These are phyloP conservation scores for Kwoniella shivajii DNA, from an alignment of 1,284 basidiomycete genomes.

Conservation along the genomic window DNA sequence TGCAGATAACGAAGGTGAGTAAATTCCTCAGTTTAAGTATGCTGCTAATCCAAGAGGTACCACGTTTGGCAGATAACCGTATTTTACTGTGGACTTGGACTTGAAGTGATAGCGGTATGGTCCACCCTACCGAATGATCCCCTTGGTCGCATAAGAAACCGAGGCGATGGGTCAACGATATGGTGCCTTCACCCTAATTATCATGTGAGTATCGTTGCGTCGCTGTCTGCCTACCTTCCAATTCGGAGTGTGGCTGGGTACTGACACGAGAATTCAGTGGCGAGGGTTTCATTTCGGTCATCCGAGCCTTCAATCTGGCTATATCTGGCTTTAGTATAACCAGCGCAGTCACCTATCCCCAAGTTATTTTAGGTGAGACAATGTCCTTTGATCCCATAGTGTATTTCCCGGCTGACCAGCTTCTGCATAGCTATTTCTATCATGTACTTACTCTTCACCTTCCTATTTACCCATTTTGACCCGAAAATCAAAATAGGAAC, in stretches of 20 bases:
- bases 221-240: too few species aligned
- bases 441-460: slow-evolving; percentile 34
- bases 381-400: too few species aligned
- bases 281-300: slow-evolving; percentile 35
- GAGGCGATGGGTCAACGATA: slow-evolving; percentile 23
- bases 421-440: slow-evolving; percentile 23
- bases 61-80: slow-evolving; percentile 26
- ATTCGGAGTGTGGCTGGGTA: neutral
- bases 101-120: slow-evolving; percentile 22
- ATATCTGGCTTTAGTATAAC: slow-evolving; percentile 26
- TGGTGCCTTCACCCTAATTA: slow-evolving; percentile 38
- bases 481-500: slow-evolving; percentile 15
- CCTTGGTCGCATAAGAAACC: neutral
- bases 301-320: slow-evolving; percentile 25
- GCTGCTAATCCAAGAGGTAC: neutral
- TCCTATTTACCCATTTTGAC: slow-evolving; percentile 34
- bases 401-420: neutral
- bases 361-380: slow-evolving; percentile 31
- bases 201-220: slow-evolving; percentile 32
- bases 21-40: neutral
- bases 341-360: slow-evolving; percentile 26
- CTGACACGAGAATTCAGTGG: slow-evolving; percentile 23
- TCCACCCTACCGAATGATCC: neutral
- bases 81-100: slow-evolving; percentile 30
- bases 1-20: slow-evolving; percentile 25